These are phyloP conservation scores for Heliocybe sulcata DNA, from an alignment of 1,284 basidiomycete genomes.

Conservation along the genomic window DNA sequence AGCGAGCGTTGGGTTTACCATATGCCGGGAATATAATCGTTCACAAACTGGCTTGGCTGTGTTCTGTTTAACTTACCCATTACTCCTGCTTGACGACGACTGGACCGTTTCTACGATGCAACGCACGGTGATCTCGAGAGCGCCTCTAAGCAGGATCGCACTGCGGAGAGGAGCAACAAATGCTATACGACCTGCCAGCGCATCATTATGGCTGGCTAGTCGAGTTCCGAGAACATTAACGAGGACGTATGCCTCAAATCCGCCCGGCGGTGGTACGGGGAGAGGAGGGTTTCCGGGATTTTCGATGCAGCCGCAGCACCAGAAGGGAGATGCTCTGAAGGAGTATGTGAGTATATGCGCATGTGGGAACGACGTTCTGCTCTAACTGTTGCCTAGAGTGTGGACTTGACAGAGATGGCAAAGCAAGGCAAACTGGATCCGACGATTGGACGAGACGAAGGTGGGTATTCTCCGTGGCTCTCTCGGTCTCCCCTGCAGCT, in stretches of 20 bases:
- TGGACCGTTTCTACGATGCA: background rate
- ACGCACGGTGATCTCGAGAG: background rate
- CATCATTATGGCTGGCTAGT: background rate
- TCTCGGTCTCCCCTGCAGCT: background rate
- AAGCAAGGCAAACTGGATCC: constrained; percentile 84
- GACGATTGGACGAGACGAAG: constrained; percentile 84
- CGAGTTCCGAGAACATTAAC: background rate
- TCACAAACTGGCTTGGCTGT: background rate
- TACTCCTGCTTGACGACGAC: background rate
- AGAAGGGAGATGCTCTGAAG: constrained; percentile 79
- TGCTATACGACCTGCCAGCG: background rate
- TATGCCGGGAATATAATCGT: background rate
- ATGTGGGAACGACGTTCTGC: background rate
- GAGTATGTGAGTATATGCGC: constrained; percentile 57
- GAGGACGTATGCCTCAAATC: constrained; percentile 25
- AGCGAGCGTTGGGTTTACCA: background rate
- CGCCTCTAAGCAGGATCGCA: background rate
- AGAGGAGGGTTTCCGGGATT: constrained; percentile 53
- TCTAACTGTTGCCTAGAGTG: constrained; percentile 38
- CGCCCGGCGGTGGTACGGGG: constrained; percentile 23
- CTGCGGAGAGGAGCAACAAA: background rate
- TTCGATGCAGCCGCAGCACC: constrained; percentile 43
- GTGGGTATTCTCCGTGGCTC: constrained; percentile 23
- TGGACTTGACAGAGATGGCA: constrained; percentile 82
- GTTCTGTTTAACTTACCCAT: background rate